A percentile compares a stretch with the other conserved stretches of the same genome.
Conservation (phyloP, 352 stramenopile genomes). For the Globisporangium nodosum region DNA sequence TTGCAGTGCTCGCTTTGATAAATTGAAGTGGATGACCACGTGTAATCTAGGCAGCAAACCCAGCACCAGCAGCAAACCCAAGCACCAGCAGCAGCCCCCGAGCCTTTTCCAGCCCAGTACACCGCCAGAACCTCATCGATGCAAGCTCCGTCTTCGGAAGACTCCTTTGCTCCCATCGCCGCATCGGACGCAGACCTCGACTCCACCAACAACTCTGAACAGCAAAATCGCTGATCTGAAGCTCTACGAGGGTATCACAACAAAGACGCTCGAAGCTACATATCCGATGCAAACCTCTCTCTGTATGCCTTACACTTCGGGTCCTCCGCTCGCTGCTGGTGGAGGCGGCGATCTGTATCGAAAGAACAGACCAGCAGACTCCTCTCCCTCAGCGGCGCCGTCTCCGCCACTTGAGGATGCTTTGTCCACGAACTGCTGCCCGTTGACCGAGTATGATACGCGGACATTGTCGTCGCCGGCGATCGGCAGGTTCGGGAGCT, state of each 20-base stretch:
- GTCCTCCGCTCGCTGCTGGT: constrained; percentile 6
- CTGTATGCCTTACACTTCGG: background rate
- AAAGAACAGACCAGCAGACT: constrained; percentile 1
- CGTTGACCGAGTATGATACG: constrained; percentile 15
- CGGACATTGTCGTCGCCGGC: constrained; percentile 8
- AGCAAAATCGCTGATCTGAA: constrained; percentile 59
- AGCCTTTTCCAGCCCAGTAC: too few relatives aligned
- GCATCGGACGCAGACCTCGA: too few relatives aligned
- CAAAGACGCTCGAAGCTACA: background rate
- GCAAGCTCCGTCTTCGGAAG: too few relatives aligned
- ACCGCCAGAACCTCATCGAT: too few relatives aligned
- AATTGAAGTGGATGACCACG: too few relatives aligned
- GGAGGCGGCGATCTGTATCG: constrained; percentile 6
- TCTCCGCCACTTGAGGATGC: background rate
- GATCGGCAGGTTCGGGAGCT: constrained; percentile 10
- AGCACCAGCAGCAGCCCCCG: too few relatives aligned
- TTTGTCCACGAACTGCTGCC: constrained; percentile 13
- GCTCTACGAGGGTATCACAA: constrained; percentile 34
- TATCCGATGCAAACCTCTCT: too few relatives aligned
- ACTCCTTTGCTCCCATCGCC: too few relatives aligned
- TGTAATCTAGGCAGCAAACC: too few relatives aligned
- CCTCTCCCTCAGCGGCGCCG: background rate
- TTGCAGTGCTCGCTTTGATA: too few relatives aligned
- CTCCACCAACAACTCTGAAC: constrained; percentile 46
- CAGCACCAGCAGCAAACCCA: too few relatives aligned